Evolutionary conservation across 257 asterid species (phyloP), one percentile per base, ranked within the genome.

Genomic region (Solanum clarkiae): DNA sequence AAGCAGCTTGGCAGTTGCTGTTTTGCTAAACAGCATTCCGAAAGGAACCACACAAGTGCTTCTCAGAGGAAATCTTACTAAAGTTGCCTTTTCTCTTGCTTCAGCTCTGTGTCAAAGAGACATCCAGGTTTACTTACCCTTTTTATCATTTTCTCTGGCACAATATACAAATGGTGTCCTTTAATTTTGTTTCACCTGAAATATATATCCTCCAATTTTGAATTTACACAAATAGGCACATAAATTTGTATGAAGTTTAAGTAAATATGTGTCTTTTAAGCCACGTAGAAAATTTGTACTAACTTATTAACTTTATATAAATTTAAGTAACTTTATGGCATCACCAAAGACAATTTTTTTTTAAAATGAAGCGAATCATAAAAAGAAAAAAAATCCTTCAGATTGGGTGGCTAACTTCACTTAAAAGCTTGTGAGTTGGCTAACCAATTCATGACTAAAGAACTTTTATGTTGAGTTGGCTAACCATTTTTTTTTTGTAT

Each of bases 1-100:
- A 82, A 92, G 95, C 81, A 93, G 99, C 81, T 88, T 95, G 60
- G 94, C 93, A 9, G 97, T 93, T 71, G 97, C 96, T 15, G 75
- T 94, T 75, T 95, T 93, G 75, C 85, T 95, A 22, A 93, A 95
- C 47, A 92, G 92, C 88, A 92, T 95, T 36, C 97, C 98, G 0
- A 90, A 92, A 82, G 97, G 92, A 72, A 91, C 98, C 26, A 86
- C 90, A 26, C 88, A 90, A 72, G 90, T 93, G 36, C 81, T 92
- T 53, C 89, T 94, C 7, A 86, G 92, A 47, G 98, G 98, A 66
- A 86, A 91, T 26, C 84, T 91, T 8, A 75, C 60, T 22, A 75
- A 75, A 49, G 44, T 75, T 75, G 94, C 97, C 60, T 89, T 84
- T 47, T 89, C 98, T 24, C 56, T 94, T 84, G 95, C 92, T 45